phyloP scores from a whole-genome alignment of 495 filamentous ascomycete species.

The Xylaria palmicola region DNA sequence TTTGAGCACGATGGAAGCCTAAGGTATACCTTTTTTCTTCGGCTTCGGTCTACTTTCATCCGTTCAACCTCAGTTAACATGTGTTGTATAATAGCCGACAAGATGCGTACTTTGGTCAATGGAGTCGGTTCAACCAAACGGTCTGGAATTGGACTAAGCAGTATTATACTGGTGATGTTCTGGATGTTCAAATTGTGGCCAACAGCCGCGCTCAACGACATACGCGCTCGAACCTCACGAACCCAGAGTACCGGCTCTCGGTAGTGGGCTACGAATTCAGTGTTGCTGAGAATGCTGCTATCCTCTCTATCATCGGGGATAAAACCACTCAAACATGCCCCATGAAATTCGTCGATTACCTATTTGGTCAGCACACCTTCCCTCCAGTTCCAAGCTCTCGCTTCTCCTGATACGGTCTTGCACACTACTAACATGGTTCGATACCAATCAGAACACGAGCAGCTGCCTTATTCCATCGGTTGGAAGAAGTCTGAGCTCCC shows the following conservation, averaged over 20 bases:
- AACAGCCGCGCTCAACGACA: slow-evolving; percentile 45
- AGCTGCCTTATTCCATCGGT: slow-evolving; percentile 5
- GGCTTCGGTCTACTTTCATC: neutral
- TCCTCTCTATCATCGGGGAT: slow-evolving; percentile 46
- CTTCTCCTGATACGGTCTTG: too few species aligned
- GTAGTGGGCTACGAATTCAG: slow-evolving; percentile 38
- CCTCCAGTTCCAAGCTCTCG: neutral
- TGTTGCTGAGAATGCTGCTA: slow-evolving; percentile 47
- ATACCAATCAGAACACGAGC: neutral
- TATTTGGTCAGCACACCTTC: slow-evolving; percentile 42
- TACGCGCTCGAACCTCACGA: slow-evolving; percentile 43
- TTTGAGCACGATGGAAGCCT: slow-evolving; percentile 55
- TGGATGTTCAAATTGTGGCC: slow-evolving; percentile 43
- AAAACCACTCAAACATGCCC: slow-evolving; percentile 35
- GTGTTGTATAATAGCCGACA: slow-evolving; percentile 32
- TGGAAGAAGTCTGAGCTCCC: slow-evolving; percentile 5
- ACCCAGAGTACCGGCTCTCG: slow-evolving; percentile 41
- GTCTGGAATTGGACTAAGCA: slow-evolving; percentile 46
- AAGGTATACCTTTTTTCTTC: slow-evolving; percentile 34
- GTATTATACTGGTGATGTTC: slow-evolving; percentile 39
- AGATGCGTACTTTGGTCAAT: slow-evolving; percentile 45
- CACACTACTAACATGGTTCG: neutral
- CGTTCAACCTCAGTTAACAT: neutral
- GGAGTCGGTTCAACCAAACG: slow-evolving; percentile 45
- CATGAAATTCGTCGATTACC: slow-evolving; percentile 39